Evolutionary conservation across 2,329 filamentous ascomycete genomes (phyloP), one percentile per base, ranked within the genome.

Genomic region (Orbilia javanica): DNA sequence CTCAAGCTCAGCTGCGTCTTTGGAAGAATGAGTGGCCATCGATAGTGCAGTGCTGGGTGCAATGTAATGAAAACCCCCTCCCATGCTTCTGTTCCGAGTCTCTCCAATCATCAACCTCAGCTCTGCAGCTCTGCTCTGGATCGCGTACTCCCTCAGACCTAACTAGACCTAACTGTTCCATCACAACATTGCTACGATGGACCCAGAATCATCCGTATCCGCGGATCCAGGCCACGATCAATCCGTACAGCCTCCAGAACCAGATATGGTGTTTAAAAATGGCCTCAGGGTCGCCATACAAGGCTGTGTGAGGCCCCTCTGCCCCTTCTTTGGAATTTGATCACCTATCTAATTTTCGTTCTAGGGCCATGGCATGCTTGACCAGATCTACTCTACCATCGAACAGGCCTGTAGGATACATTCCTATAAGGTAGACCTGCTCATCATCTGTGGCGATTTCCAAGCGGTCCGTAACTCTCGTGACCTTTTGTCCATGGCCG

Each of bases 371-470:
- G 96, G 96, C 80, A 93, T 91, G 0, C 89, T 99, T 65, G 89
- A 98, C 83, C 92, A 93, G 72, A 98, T 99, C 81, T 99, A 98
- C 84, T 89, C 91, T 0, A 91, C 93, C 0, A 89, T 97, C 27
- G 86, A 88, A 46, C 87, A 89, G 79, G 88, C 93, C 8, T 93
- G 91, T 84, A 87, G 92, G 80, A 48, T 75, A 46, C 69, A 81
- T 36, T 80, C 79, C 60, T 80, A 79, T 50, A 89, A 88, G 36
- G 90, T 98, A 31, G 96, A 99, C 83, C 85, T 97, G 10, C 86
- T 99, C 80, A 96, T 99, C 82, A 97, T 99, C 81, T 93, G 95
- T 70, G 96, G 96, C 29, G 96, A 99, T 83, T 99, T 99, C 80
- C 93, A 97, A 91, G 91, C 96, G 48, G 90, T 94, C 42, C 93